A percentile compares a stretch with the other conserved stretches of the same genome.
These are phyloP conservation scores for Aspergillus sp. DNA, from an alignment of 2,329 filamentous ascomycete species.

Conservation along the genomic window DNA sequence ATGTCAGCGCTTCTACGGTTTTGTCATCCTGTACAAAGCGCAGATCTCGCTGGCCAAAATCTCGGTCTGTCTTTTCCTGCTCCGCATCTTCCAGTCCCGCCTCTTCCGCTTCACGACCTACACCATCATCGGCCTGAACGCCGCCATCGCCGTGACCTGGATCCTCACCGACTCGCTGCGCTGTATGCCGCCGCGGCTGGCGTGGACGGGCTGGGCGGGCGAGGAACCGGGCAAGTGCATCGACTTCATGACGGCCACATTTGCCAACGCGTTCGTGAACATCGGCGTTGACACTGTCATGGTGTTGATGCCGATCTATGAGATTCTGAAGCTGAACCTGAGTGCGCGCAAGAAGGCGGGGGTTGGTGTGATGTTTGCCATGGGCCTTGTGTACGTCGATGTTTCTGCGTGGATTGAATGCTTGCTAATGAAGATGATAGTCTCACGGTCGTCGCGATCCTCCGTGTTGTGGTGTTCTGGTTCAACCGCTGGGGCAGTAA, in stretches of 20 bases:
- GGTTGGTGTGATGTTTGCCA: slow-evolving; percentile 19
- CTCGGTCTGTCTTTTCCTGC: slow-evolving; percentile 23
- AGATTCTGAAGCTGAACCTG: slow-evolving; percentile 20
- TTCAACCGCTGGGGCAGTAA: slow-evolving; percentile 22
- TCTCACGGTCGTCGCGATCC: slow-evolving; percentile 23
- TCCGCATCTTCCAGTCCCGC: slow-evolving; percentile 20
- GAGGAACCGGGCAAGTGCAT: slow-evolving; percentile 17
- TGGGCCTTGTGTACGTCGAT: slow-evolving; percentile 16
- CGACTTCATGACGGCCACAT: slow-evolving; percentile 16
- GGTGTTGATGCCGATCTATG: slow-evolving; percentile 22
- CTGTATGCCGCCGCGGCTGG: slow-evolving; percentile 20
- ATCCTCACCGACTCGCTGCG: slow-evolving; percentile 17
- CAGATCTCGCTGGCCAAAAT: slow-evolving; percentile 25
- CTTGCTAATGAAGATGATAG: slow-evolving; percentile 9
- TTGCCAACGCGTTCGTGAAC: slow-evolving; percentile 20
- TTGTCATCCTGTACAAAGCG: slow-evolving; percentile 19
- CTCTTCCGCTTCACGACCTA: slow-evolving; percentile 18
- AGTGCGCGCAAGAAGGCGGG: slow-evolving; percentile 15
- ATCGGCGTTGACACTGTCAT: slow-evolving; percentile 20
- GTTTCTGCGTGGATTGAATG: not conserved
- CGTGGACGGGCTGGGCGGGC: slow-evolving; percentile 19
- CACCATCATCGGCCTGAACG: slow-evolving; percentile 18
- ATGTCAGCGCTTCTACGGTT: slow-evolving; percentile 16
- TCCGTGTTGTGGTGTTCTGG: slow-evolving; percentile 27
- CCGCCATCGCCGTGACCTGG: slow-evolving; percentile 19